phyloP scores from a whole-genome alignment of 352 stramenopile species.

The Globisporangium uncinulatum region DNA sequence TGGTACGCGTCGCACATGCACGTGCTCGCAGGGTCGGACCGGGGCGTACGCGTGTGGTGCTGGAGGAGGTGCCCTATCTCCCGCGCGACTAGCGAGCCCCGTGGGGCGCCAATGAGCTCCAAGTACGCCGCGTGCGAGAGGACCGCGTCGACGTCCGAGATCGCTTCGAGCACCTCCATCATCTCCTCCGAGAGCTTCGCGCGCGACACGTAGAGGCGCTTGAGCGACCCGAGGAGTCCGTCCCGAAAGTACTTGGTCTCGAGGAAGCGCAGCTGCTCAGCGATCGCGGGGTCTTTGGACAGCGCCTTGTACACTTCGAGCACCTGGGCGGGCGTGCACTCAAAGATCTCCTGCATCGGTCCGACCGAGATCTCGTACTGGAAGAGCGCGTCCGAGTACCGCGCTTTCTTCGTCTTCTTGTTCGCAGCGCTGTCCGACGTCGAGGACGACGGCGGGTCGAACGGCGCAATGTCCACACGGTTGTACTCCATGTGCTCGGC shows the following conservation, averaged over 20 bases:
- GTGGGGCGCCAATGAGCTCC: constrained; percentile 47
- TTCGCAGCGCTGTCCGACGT: constrained; percentile 6
- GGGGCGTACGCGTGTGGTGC: constrained; percentile 31
- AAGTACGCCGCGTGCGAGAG: constrained; percentile 54
- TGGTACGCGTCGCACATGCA: constrained; percentile 75
- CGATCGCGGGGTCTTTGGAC: constrained; percentile 36
- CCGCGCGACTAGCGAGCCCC: constrained; percentile 39
- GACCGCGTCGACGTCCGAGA: constrained; percentile 68
- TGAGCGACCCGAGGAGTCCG: constrained; percentile 56
- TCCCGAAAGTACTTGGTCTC: constrained; percentile 66
- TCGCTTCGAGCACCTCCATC: constrained; percentile 58
- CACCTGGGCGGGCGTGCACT: constrained; percentile 54
- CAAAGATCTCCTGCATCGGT: constrained; percentile 43
- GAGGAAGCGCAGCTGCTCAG: constrained; percentile 52
- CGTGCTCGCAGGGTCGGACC: constrained; percentile 20
- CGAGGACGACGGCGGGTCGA: constrained; percentile 23
- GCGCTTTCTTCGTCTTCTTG: constrained; percentile 9
- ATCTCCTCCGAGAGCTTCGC: constrained; percentile 63
- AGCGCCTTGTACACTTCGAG: constrained; percentile 57
- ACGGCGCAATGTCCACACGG: constrained; percentile 46
- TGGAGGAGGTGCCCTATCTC: constrained; percentile 56
- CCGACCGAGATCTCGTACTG: constrained; percentile 69
- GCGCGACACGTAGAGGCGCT: constrained; percentile 53
- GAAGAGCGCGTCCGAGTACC: constrained; percentile 32
- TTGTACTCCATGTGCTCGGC: constrained; percentile 60